Evolutionary conservation across 345 rosid genomes (phyloP).

Genomic region (Syzygium aqueum): DNA sequence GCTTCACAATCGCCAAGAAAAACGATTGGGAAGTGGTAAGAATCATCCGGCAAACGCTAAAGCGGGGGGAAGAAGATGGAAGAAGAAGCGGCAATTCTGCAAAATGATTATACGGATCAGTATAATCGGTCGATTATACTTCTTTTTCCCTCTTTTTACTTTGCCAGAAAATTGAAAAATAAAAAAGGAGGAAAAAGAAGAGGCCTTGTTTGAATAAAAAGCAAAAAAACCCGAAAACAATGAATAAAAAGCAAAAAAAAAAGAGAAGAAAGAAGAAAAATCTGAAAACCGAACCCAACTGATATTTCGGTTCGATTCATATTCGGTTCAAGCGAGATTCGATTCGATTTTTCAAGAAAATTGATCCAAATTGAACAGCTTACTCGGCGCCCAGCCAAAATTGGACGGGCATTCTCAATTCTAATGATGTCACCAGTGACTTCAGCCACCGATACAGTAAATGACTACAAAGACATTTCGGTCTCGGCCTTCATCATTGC

Average conservation of each 20-base stretch:
- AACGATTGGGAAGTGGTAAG: conserved; percentile 23
- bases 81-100: neutral
- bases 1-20: neutral
- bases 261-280: no score
- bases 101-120: no score
- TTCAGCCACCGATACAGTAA: neutral
- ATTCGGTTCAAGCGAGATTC: no score
- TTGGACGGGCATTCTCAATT: neutral
- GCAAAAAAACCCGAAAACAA: no score
- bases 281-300: no score
- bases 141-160: neutral
- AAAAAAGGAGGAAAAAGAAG: neutral
- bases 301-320: no score
- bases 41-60: conserved; percentile 40
- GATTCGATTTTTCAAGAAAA: no score
- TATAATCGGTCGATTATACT: neutral
- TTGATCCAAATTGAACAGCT: no score
- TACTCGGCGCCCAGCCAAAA: neutral
- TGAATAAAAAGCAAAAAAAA: no score
- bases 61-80: conserved; percentile 18
- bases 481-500: neutral
- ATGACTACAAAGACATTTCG: neutral
- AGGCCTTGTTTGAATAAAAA: neutral
- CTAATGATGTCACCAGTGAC: neutral
- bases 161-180: neutral